These are phyloP conservation scores for Arthromyces matolae DNA, from an alignment of 768 basidiomycete species.

Conservation along the genomic window DNA sequence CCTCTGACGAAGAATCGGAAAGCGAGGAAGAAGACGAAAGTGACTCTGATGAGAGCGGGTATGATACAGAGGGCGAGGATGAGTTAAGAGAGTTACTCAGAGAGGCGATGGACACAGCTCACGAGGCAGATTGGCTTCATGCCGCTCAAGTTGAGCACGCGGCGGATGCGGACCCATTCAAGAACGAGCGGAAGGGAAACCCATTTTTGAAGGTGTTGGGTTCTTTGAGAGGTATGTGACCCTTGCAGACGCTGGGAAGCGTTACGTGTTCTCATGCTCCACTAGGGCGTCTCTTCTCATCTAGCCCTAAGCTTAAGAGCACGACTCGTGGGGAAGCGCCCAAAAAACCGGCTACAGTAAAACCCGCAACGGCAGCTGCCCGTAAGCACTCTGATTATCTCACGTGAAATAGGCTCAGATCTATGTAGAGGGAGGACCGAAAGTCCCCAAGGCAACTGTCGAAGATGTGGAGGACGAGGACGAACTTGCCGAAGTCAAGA, in stretches of 20 bases:
- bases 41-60: conserved; percentile 39
- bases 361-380: neutral
- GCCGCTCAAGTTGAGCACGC: conserved; percentile 30
- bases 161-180: conserved; percentile 39
- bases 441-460: conserved; percentile 48
- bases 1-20: conserved; percentile 35
- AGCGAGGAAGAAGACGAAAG: conserved; percentile 32
- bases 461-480: conserved; percentile 78
- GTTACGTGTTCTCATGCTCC: neutral
- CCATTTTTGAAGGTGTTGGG: conserved; percentile 77
- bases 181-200: conserved; percentile 59
- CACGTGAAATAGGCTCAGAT: too few relatives aligned
- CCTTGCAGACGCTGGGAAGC: neutral
- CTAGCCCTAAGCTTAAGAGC: conserved; percentile 38
- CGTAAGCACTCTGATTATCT: too few relatives aligned
- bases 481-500: conserved; percentile 29
- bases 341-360: neutral
- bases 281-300: conserved; percentile 62
- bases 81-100: conserved; percentile 55
- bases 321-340: conserved; percentile 23
- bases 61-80: conserved; percentile 70
- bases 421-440: conserved; percentile 16
- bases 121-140: conserved; percentile 59
- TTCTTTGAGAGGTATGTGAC: conserved; percentile 59
- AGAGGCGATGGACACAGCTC: conserved; percentile 71